phyloP scores from a whole-genome alignment of 805 yeast species.

The Candida qinlingensis region DNA sequence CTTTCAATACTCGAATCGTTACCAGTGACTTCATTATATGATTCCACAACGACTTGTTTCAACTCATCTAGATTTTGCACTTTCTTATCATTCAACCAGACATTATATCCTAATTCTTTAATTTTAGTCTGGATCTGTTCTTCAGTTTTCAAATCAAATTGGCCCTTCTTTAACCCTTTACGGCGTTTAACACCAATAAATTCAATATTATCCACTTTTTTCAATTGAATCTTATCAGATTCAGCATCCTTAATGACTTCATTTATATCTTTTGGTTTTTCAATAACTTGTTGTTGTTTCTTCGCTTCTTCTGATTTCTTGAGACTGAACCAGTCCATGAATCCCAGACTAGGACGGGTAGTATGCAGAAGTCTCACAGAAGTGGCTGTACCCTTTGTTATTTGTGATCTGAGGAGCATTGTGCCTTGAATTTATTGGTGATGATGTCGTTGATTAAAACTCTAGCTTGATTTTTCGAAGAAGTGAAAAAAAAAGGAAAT shows the following conservation, averaged over 20 bases:
- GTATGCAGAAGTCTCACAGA: conserved; percentile 22
- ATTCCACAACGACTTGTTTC: conserved; percentile 18
- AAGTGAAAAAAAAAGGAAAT: neutral
- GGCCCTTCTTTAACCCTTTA: conserved; percentile 8
- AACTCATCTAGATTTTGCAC: conserved; percentile 23
- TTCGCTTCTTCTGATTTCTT: conserved; percentile 25
- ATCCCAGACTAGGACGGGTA: conserved; percentile 23
- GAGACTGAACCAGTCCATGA: conserved; percentile 36
- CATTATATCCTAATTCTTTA: conserved; percentile 6
- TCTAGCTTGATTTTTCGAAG: neutral
- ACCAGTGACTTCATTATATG: conserved; percentile 14
- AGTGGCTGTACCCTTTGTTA: neutral
- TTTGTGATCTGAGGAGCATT: conserved; percentile 5
- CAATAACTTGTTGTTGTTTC: conserved; percentile 13
- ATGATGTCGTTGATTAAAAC: neutral
- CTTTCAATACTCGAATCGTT: neutral
- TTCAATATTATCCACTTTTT: conserved; percentile 22
- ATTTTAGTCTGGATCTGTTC: conserved; percentile 3
- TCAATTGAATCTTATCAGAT: conserved; percentile 22
- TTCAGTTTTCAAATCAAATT: conserved; percentile 7
- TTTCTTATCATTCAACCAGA: conserved; percentile 29
- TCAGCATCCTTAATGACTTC: conserved; percentile 34
- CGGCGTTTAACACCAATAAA: conserved; percentile 18
- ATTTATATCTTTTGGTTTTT: conserved; percentile 19
- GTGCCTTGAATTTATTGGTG: neutral